These are phyloP conservation scores for Naganishia cerealis DNA, from an alignment of 1,284 basidiomycete species.

Conservation along the genomic window DNA sequence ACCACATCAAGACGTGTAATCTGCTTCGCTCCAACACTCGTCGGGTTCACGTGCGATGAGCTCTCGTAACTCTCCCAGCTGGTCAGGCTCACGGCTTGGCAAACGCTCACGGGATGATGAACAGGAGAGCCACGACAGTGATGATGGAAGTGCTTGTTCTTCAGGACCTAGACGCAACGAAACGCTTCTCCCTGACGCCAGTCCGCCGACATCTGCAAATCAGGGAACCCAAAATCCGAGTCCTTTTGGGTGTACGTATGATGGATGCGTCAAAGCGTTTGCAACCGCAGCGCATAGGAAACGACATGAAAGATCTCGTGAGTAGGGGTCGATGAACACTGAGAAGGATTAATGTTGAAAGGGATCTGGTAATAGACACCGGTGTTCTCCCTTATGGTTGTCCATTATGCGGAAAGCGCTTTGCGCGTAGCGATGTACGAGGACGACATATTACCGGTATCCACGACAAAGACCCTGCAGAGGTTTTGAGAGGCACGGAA, in stretches of 20 bases:
- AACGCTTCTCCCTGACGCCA: neutral
- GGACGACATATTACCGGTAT: slow-evolving; percentile 43
- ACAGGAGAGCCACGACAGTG: neutral
- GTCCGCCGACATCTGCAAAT: neutral
- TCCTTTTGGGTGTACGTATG: slow-evolving; percentile 17
- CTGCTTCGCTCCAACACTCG: neutral
- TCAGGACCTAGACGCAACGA: neutral
- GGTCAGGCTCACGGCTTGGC: slow-evolving; percentile 5
- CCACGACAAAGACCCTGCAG: slow-evolving; percentile 35
- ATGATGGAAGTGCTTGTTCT: neutral
- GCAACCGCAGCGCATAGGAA: slow-evolving; percentile 43
- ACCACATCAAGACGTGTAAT: neutral
- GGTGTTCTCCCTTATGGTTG: slow-evolving; percentile 43
- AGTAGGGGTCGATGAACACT: slow-evolving; percentile 10
- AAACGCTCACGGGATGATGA: slow-evolving; percentile 2
- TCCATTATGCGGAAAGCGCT: slow-evolving; percentile 41
- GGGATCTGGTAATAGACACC: slow-evolving; percentile 35
- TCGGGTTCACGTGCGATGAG: neutral
- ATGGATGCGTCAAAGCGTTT: slow-evolving; percentile 43
- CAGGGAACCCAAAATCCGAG: neutral
- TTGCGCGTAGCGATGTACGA: slow-evolving; percentile 43
- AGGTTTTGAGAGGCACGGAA: neutral
- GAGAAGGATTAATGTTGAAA: neutral
- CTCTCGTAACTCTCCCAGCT: neutral
- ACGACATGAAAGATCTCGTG: slow-evolving; percentile 44